Conservation (phyloP, 768 basidiomycete species). For the Tulasnella sp. region DNA sequence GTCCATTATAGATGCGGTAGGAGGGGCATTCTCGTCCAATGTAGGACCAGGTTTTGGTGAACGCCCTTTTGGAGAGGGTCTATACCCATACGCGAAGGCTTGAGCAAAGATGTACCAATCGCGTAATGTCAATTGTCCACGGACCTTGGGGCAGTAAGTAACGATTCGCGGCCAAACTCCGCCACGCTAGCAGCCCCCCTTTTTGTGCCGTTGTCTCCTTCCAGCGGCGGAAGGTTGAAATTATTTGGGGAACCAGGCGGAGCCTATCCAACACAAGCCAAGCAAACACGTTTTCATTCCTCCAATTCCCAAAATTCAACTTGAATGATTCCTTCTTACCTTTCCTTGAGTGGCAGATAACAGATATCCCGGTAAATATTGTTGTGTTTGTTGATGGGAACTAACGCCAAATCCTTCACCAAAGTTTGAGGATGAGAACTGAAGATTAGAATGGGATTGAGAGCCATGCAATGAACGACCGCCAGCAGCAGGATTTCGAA, state of each 20-base stretch:
- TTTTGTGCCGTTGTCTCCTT: background rate
- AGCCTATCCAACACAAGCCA: background rate
- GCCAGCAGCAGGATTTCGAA: too few species aligned
- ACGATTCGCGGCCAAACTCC: conserved; percentile 4
- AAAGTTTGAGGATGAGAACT: too few species aligned
- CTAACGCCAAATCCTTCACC: too few species aligned
- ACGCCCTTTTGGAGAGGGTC: background rate
- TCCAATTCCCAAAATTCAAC: background rate
- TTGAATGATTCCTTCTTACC: background rate
- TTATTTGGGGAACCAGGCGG: background rate
- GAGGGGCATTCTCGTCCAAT: conserved; percentile 72
- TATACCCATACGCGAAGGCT: background rate
- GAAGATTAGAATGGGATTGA: too few species aligned
- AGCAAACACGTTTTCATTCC: background rate
- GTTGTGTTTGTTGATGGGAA: too few species aligned
- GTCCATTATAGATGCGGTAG: conserved; percentile 60
- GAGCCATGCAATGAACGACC: too few species aligned
- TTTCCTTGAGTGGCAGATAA: conserved; percentile 1
- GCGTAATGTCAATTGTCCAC: background rate
- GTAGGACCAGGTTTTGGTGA: background rate
- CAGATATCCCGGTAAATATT: conserved; percentile 10
- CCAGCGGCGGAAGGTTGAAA: background rate
- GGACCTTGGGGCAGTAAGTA: background rate
- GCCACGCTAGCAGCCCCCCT: background rate
- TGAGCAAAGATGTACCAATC: background rate